Evolutionary conservation across 495 filamentous ascomycete species (phyloP), one percentile per base, ranked within the genome.

Genomic region (Gamarada debralockiae): DNA sequence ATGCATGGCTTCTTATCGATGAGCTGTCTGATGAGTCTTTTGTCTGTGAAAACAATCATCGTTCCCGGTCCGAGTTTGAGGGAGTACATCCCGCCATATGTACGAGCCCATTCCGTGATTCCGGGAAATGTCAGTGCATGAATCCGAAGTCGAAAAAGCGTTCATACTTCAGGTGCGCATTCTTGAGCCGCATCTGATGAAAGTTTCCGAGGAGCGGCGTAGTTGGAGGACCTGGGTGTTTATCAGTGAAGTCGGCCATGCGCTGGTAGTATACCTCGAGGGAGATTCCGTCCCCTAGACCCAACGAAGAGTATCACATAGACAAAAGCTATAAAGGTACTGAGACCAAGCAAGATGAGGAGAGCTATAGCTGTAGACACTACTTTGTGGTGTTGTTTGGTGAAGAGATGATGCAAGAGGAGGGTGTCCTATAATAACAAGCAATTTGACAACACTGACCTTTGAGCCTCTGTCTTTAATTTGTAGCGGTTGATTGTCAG

Each of bases 41-140:
- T 67, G 27, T 66, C 57, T 17, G 59, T 74, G 34, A 81, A 50
- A 12, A 81, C 67, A 14, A 72, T 49, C 1, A 60, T 53, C 1
- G 67, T 75, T 7, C 51, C 57, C 12, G 60, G 48, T 14, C 70
- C 68, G 15, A 72, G 44, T 58, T 76, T 74, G 41, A 79, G 62
- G 7, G 61, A 65, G 53, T 63, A 76, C 25, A 79, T 66, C 10
- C 60, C 65, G 15, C 76, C 76, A 53, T 73, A 77, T 18, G 65
- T 34, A 41, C 63, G 56, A 2, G 71, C 68, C 71, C 73, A 76
- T 63, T 75, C 55, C 22, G 69, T 67, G 60, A 76, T 74, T 50
- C 65, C 70, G 31, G 21, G n/a, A 5, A 1, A 27, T n/a, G 47
- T 44, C 3, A 50, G 20, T 37, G 50, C 27, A 13, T n/a, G n/a